Evolutionary conservation across 306 rosid genomes (phyloP).

Genomic region (Vigna angularis): DNA sequence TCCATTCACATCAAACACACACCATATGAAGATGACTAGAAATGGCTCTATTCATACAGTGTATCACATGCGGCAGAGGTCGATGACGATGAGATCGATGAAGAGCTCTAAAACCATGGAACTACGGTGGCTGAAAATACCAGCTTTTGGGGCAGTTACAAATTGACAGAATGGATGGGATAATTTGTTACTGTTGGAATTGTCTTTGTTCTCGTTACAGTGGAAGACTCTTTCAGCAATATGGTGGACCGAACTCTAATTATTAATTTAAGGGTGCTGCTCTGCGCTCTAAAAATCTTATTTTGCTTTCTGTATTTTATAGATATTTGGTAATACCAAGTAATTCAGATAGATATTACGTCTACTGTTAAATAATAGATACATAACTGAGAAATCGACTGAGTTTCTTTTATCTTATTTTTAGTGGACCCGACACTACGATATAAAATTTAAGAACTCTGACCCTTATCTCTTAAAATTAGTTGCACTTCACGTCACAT

Average conservation of each 20-base stretch:
- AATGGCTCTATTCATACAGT: constrained; percentile 51
- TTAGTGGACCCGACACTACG: not conserved
- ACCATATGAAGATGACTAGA: constrained; percentile 25
- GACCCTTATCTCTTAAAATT: not conserved
- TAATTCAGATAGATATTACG: constrained; percentile 1
- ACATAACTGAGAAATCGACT: not conserved
- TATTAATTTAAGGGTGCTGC: constrained; percentile 6
- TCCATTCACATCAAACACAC: not conserved
- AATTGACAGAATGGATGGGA: constrained; percentile 22
- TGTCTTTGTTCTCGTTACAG: constrained; percentile 3
- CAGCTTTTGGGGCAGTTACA: constrained; percentile 20
- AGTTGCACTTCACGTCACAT: not conserved
- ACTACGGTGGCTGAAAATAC: constrained; percentile 27
- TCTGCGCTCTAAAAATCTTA: not conserved
- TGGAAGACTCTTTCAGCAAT: constrained; percentile 10
- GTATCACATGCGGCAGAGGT: constrained; percentile 42
- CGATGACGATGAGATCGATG: constrained; percentile 48
- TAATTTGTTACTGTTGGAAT: constrained; percentile 6
- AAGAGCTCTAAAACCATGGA: constrained; percentile 63
- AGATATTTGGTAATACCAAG: not conserved
- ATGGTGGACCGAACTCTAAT: constrained; percentile 26
- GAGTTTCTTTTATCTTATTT: not conserved
- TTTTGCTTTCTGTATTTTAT: not conserved
- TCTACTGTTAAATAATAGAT: not conserved
- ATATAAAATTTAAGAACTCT: not conserved